phyloP scores from a whole-genome alignment of 1,284 basidiomycete species.

The Laetiporus sulphureus region DNA sequence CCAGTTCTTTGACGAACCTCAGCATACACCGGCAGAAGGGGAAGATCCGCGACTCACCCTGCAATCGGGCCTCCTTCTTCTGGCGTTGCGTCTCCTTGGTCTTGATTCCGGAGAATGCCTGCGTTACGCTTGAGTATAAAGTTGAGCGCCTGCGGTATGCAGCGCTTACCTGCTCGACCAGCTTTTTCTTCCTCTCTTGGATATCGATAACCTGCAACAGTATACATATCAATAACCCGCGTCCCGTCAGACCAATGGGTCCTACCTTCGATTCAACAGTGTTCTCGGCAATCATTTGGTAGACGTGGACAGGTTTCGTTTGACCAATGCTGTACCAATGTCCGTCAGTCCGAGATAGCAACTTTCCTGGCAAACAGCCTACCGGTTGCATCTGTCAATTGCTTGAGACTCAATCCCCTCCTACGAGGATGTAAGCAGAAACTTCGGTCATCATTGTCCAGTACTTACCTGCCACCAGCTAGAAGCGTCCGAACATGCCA shows the following conservation, averaged over 20 bases:
- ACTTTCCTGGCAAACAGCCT: neutral
- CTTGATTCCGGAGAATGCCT: slow-evolving; percentile 79
- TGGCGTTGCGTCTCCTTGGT: slow-evolving; percentile 62
- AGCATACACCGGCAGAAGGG: neutral
- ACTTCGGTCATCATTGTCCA: slow-evolving; percentile 3
- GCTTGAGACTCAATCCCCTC: slow-evolving; percentile 89
- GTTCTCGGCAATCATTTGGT: slow-evolving; percentile 82
- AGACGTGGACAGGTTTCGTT: slow-evolving; percentile 75
- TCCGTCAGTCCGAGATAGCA: slow-evolving; percentile 17
- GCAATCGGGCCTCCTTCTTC: slow-evolving; percentile 66
- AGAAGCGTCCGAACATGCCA: slow-evolving; percentile 1
- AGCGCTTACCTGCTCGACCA: slow-evolving; percentile 56
- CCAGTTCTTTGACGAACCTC: slow-evolving; percentile 12
- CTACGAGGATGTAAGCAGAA: slow-evolving; percentile 26
- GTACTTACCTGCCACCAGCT: slow-evolving; percentile 68
- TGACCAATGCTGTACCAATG: slow-evolving; percentile 61
- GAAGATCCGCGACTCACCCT: slow-evolving; percentile 35
- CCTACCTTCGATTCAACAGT: slow-evolving; percentile 78
- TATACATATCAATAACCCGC: neutral
- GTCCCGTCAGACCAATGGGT: slow-evolving; percentile 1
- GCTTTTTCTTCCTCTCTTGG: slow-evolving; percentile 70
- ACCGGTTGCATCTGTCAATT: slow-evolving; percentile 72
- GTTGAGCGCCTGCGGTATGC: no score
- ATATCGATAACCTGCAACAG: slow-evolving; percentile 64
- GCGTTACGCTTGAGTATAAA: no score